Percentiles rank a stretch among this genome's conserved stretches.
Evolutionary conservation across 2,329 filamentous ascomycete species (phyloP).

Genomic region (Didymella exigua): DNA sequence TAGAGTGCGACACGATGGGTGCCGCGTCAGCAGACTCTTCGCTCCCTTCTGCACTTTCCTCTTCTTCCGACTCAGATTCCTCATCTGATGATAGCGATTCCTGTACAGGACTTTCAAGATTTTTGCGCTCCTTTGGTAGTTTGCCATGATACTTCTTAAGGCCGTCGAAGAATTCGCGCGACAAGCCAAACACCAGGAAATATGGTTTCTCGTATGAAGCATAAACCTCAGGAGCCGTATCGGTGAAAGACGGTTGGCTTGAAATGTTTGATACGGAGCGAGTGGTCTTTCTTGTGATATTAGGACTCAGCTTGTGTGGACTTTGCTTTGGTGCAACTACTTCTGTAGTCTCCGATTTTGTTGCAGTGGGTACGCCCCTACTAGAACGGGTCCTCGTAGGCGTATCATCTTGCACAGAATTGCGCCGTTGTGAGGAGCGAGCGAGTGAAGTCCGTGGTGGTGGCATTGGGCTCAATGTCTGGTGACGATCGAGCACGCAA

Average conservation of each 20-base stretch:
- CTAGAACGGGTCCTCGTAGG: constrained; percentile 42
- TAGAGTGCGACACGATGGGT: constrained; percentile 24
- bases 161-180: constrained; percentile 40
- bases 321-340: constrained; percentile 33
- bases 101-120: constrained; percentile 21
- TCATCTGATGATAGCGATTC: constrained; percentile 24
- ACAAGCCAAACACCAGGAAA: constrained; percentile 44
- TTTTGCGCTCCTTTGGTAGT: constrained; percentile 32
- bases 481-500: constrained; percentile 13
- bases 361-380: constrained; percentile 36
- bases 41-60: constrained; percentile 30
- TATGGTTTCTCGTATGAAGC: constrained; percentile 41
- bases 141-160: constrained; percentile 39
- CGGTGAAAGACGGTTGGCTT: constrained; percentile 36
- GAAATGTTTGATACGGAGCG: constrained; percentile 46
- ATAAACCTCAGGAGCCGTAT: constrained; percentile 36
- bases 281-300: constrained; percentile 41
- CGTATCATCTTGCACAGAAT: constrained; percentile 41
- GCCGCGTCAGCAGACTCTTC: constrained; percentile 34
- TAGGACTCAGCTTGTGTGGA: constrained; percentile 34
- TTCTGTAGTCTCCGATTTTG: constrained; percentile 37
- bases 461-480: constrained; percentile 30
- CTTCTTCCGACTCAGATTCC: constrained; percentile 26
- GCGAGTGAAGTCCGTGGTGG: constrained; percentile 31
- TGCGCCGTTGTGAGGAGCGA: constrained; percentile 40